A percentile compares a stretch with the other conserved stretches of the same genome.
phyloP scores from a whole-genome alignment of 495 filamentous ascomycete genomes.

The Xylaria castorea region DNA sequence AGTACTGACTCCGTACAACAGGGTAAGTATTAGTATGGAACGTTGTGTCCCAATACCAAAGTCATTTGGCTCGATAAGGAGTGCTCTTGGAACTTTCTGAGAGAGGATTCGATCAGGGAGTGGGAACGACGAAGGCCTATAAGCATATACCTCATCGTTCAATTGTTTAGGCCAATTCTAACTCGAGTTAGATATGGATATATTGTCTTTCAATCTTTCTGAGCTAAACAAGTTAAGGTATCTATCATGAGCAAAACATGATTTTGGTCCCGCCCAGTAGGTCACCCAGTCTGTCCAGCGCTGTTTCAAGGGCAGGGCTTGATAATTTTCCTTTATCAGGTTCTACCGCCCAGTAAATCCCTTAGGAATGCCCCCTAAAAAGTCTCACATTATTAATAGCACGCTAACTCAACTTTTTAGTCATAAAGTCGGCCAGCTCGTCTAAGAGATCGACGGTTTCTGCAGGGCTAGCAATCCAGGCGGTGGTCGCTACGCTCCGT shows the following conservation, averaged over 20 bases:
- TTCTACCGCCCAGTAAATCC: not conserved
- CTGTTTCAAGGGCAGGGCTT: not conserved
- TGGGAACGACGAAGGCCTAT: not conserved
- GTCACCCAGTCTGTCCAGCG: not conserved
- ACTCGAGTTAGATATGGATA: not conserved
- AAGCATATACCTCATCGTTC: not conserved
- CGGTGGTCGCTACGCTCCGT: slow-evolving; percentile 66
- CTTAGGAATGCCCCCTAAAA: not conserved
- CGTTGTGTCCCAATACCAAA: not conserved
- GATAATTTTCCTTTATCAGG: not conserved
- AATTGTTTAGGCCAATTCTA: not conserved
- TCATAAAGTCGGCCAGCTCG: slow-evolving; percentile 70
- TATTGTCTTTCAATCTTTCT: not conserved
- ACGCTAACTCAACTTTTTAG: slow-evolving; percentile 50
- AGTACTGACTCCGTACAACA: not conserved
- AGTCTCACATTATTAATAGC: not conserved
- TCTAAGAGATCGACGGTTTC: slow-evolving; percentile 91
- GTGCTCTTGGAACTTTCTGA: not conserved
- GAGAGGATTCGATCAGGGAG: not conserved
- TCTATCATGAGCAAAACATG: not conserved
- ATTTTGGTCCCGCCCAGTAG: not conserved
- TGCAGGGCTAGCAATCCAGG: slow-evolving; percentile 90
- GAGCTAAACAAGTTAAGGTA: not conserved
- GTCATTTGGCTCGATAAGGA: not conserved
- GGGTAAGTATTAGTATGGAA: not conserved